phyloP scores from a whole-genome alignment of 108 stramenopile species.

The Nannochloropsis oceanica region DNA sequence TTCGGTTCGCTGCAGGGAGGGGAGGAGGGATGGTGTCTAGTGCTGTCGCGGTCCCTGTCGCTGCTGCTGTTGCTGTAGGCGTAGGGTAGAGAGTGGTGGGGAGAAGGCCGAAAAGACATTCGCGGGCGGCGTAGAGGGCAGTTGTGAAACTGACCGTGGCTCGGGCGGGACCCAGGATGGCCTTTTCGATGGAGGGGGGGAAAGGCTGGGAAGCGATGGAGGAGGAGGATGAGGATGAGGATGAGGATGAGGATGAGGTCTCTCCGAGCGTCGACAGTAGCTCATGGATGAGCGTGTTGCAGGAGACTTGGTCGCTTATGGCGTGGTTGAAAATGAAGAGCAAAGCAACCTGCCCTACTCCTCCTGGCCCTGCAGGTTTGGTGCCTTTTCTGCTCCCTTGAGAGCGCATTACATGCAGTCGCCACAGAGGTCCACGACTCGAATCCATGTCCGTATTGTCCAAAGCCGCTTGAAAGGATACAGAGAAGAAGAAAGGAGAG shows the following conservation, averaged over 20 bases:
- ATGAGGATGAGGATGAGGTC: background rate
- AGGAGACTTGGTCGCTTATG: constrained; percentile 21
- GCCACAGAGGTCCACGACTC: constrained; percentile 17
- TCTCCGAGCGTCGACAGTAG: constrained; percentile 4
- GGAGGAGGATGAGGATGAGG: background rate
- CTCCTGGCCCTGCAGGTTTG: no score
- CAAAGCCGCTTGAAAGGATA: background rate
- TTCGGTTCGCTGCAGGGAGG: background rate
- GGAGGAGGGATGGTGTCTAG: background rate
- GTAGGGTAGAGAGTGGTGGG: background rate
- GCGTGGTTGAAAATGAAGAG: constrained; percentile 36
- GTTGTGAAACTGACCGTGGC: background rate
- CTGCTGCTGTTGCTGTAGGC: background rate
- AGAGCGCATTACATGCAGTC: constrained; percentile 15
- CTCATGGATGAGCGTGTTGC: constrained; percentile 25
- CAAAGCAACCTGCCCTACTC: background rate
- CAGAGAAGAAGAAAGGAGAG: background rate
- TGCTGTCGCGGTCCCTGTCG: background rate
- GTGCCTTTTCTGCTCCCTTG: background rate
- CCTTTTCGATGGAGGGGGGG: constrained; percentile 17
- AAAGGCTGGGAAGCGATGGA: background rate
- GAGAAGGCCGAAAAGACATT: background rate
- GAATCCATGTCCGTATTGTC: constrained; percentile 16
- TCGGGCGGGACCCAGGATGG: background rate
- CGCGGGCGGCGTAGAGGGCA: background rate